Evolutionary conservation across 495 filamentous ascomycete genomes (phyloP).

Genomic region (Annulohypoxylon stygium): DNA sequence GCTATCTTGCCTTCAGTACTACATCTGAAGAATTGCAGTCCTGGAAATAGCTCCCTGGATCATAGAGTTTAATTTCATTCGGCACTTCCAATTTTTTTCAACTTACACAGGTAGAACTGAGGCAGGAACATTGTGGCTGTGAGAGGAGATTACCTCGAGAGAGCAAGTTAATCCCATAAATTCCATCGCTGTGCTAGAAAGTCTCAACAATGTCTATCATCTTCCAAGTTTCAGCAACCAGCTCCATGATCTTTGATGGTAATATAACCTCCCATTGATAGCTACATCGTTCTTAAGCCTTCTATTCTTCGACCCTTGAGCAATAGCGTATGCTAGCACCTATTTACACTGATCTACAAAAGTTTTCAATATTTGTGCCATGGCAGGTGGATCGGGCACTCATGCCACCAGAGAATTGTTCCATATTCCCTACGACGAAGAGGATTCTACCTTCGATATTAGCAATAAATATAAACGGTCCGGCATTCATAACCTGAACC

Average conservation of each 20-base stretch:
- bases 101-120: not conserved
- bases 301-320: not conserved
- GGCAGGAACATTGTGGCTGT: not conserved
- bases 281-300: not conserved
- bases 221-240: not conserved
- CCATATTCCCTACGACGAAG: not conserved
- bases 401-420: not conserved
- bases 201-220: not conserved
- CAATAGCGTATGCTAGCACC: not conserved
- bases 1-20: no score
- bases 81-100: not conserved
- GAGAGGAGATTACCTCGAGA: conserved; percentile 4
- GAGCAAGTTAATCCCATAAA: conserved; percentile 1
- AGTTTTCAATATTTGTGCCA: not conserved
- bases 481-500: conserved; percentile 43
- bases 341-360: conserved; percentile 1
- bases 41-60: not conserved
- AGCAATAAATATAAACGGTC: conserved; percentile 36
- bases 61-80: conserved; percentile 12
- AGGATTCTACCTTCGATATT: not conserved
- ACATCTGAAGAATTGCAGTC: not conserved
- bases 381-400: conserved; percentile 1
- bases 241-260: not conserved
- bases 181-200: conserved; percentile 29
- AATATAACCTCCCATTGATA: not conserved